phyloP scores from a whole-genome alignment of 805 yeast species.

The Scheffersomyces stipitis region DNA sequence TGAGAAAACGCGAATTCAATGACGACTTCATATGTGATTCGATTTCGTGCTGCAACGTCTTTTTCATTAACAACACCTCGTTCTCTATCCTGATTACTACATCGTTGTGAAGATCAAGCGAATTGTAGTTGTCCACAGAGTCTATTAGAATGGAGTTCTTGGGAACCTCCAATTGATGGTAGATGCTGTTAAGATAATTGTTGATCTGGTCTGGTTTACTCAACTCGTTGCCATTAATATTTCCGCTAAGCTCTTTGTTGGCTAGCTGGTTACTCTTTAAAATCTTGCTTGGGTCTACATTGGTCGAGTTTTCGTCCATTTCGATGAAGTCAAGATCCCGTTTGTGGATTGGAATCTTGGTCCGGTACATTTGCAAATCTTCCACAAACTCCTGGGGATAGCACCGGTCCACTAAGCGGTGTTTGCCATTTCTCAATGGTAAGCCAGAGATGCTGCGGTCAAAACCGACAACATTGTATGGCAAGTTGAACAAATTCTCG shows the following conservation, averaged over 20 bases:
- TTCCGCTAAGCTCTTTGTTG: constrained; percentile 3
- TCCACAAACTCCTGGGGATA: constrained; percentile 41
- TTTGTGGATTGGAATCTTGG: constrained; percentile 31
- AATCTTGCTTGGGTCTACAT: constrained; percentile 17
- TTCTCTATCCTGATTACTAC: constrained; percentile 20
- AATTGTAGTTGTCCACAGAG: constrained; percentile 28
- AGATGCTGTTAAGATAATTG: constrained; percentile 15
- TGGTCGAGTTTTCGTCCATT: constrained; percentile 13
- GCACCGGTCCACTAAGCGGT: constrained; percentile 16
- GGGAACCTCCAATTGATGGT: constrained; percentile 23
- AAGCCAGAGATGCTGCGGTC: constrained; percentile 39
- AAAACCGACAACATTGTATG: constrained; percentile 43
- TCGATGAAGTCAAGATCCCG: constrained; percentile 37
- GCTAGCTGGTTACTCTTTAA: constrained; percentile 3
- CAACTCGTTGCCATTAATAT: not conserved
- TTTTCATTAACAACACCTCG: constrained; percentile 30
- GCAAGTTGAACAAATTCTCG: constrained; percentile 26
- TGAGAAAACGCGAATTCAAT: constrained; percentile 14
- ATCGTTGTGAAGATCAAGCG: constrained; percentile 16
- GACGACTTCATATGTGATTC: constrained; percentile 22
- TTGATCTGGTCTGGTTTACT: constrained; percentile 7
- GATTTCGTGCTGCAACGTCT: constrained; percentile 30
- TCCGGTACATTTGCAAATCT: constrained; percentile 31
- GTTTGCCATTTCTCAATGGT: constrained; percentile 30
- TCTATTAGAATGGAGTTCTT: constrained; percentile 26